phyloP scores from a whole-genome alignment of 441 rosid genomes.

The Sinapis alba region DNA sequence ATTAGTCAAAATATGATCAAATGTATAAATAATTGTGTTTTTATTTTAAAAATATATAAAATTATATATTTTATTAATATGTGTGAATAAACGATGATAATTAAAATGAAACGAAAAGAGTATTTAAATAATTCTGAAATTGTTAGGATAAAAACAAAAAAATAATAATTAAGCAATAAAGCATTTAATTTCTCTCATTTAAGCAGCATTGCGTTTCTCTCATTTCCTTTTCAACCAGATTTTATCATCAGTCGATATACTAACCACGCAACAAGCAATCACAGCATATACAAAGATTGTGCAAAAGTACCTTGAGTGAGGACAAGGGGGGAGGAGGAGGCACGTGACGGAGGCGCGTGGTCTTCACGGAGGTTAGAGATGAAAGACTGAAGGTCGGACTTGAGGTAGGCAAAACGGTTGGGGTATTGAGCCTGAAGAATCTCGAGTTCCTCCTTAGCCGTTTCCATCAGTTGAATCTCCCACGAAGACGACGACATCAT shows the following conservation, averaged over 20 bases:
- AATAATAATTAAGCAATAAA: not conserved
- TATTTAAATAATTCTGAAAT: not conserved
- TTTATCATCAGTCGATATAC: not conserved
- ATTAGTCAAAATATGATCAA: too few species aligned
- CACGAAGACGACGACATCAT: conserved; percentile 36
- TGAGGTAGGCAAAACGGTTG: conserved; percentile 41
- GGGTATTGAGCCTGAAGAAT: conserved; percentile 47
- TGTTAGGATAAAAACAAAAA: not conserved
- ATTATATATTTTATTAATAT: too few species aligned
- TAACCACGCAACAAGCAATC: not conserved
- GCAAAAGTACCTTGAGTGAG: conserved; percentile 38
- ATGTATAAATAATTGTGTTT: too few species aligned
- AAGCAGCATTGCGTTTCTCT: not conserved
- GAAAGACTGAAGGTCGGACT: conserved; percentile 47
- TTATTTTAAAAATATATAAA: too few species aligned
- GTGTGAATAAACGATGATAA: too few species aligned
- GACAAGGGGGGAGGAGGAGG: not conserved
- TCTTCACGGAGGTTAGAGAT: conserved; percentile 38
- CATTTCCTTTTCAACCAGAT: not conserved
- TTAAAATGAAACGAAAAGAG: too few species aligned
- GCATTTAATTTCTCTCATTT: not conserved
- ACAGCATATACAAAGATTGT: not conserved
- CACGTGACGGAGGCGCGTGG: conserved; percentile 22
- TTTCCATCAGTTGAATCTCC: conserved; percentile 44
- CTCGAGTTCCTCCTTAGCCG: conserved; percentile 49